Base-by-base conservation (phyloP, 2,329 filamentous ascomycete species). In the Trichophyton rubrum region DNA sequence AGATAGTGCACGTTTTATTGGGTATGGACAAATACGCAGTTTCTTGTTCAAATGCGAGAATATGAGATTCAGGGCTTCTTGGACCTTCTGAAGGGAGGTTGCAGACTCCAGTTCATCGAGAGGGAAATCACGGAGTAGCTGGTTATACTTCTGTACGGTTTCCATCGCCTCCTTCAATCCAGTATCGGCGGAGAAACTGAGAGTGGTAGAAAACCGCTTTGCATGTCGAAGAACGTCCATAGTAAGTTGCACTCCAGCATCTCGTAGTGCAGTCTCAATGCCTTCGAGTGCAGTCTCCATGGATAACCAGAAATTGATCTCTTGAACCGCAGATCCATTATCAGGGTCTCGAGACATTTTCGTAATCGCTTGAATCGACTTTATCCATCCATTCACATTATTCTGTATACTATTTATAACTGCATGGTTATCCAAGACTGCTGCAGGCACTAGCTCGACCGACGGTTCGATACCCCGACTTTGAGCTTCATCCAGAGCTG, bases 241-340 rank as follows among this genome's bases (percentile, higher is more conserved):
- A 0, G 95, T 97, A 68, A 99, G 76, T 67, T 85, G 81, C 20
- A 99, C 92, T 30, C 93, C 93, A 60, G 95, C 89, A 65, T 91
- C 90, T 64, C 86, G 82, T 61, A 99, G 81, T 73, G 97, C 92
- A 45, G 81, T 83, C 72, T 96, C 92, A 62, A 99, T 96, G 30
- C 87, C 87, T 72, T 96, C 91, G 64, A 99, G 76, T 3, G 91
- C 89, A 15, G 87, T 88, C 74, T 99, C 95, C 88, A 99, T 96
- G 1, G 90, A 95, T 58, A 99, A 75, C 93, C 93, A 99, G 71
- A 99, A 99, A 73, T 96, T 96, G 73, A 99, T 96, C 74, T 99
- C 93, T 73, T 97, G 93, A 61, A 89, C 92, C 35, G 93, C 93
- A 22, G 90, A 95, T 35, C 85, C 81, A 65, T 82, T 80, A 72